Percentiles rank a stretch among this genome's conserved stretches.
phyloP scores from a whole-genome alignment of 345 rosid species.

The Gossypium bickii region DNA sequence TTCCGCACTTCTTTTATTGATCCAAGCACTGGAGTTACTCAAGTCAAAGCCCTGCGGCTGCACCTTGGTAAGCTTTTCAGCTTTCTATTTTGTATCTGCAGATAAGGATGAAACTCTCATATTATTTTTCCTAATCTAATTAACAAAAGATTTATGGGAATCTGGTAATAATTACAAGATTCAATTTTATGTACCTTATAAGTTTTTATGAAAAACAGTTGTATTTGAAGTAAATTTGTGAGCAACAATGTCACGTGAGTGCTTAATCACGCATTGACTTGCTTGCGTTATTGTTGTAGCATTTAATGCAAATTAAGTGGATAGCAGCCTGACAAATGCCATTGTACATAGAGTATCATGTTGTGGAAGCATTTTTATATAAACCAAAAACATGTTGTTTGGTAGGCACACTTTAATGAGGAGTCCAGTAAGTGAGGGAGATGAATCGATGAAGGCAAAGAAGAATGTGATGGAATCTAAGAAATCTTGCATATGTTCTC shows the following conservation, averaged over 20 bases:
- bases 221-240: not conserved
- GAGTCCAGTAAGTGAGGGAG: not conserved
- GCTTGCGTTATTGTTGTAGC: not conserved
- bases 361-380: too few species aligned
- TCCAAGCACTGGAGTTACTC: not conserved
- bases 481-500: slow-evolving; percentile 23
- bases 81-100: not conserved
- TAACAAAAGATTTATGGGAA: too few species aligned
- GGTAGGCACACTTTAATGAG: not conserved
- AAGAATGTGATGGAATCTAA: not conserved
- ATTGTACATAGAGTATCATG: too few species aligned
- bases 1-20: not conserved
- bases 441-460: not conserved
- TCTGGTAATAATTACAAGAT: too few species aligned
- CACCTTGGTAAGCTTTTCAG: not conserved
- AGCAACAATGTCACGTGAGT: not conserved
- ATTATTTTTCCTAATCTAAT: not conserved
- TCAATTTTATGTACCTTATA: too few species aligned
- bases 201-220: too few species aligned
- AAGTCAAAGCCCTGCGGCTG: not conserved
- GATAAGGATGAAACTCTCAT: not conserved
- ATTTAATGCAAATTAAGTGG: not conserved
- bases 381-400: too few species aligned
- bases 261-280: not conserved
- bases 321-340: not conserved